These are phyloP conservation scores for Teunomyces stri DNA, from an alignment of 805 yeast species.

Conservation along the genomic window DNA sequence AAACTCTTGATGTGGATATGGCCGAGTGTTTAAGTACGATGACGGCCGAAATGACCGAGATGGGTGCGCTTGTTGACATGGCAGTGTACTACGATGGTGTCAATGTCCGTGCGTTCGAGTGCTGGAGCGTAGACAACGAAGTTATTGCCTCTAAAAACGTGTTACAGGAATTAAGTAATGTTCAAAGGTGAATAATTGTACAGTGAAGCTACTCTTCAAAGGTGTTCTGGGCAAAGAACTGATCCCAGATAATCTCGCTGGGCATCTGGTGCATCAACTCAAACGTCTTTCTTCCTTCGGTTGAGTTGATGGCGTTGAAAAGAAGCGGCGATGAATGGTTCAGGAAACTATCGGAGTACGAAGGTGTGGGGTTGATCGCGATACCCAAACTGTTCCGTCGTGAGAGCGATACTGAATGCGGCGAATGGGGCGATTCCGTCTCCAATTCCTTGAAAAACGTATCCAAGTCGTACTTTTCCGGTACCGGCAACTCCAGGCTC, in stretches of 20 bases:
- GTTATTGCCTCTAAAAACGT: slow-evolving; percentile 4
- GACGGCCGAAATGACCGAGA: slow-evolving; percentile 8
- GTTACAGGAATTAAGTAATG: slow-evolving; percentile 11
- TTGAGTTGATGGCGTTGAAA: slow-evolving; percentile 13
- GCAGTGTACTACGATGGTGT: slow-evolving; percentile 33
- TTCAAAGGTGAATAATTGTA: too few relatives aligned
- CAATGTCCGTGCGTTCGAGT: slow-evolving; percentile 19
- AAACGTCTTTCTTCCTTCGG: slow-evolving; percentile 55
- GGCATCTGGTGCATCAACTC: slow-evolving; percentile 64
- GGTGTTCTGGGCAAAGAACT: slow-evolving; percentile 42
- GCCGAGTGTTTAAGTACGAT: slow-evolving; percentile 10
- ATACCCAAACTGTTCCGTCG: slow-evolving; percentile 8
- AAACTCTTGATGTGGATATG: slow-evolving; percentile 9
- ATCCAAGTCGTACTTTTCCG: slow-evolving; percentile 27
- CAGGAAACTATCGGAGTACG: slow-evolving; percentile 1
- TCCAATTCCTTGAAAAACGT: slow-evolving; percentile 50
- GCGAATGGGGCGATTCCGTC: slow-evolving; percentile 14
- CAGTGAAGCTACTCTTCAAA: neutral
- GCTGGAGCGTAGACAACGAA: slow-evolving; percentile 9
- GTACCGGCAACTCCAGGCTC: neutral
- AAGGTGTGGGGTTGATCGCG: slow-evolving; percentile 13
- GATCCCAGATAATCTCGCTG: slow-evolving; percentile 68
- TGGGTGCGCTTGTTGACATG: slow-evolving; percentile 28
- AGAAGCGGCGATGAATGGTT: slow-evolving; percentile 14
- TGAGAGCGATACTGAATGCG: neutral